Conservation (phyloP, 805 yeast genomes). For the Ogataea degrootiae region DNA sequence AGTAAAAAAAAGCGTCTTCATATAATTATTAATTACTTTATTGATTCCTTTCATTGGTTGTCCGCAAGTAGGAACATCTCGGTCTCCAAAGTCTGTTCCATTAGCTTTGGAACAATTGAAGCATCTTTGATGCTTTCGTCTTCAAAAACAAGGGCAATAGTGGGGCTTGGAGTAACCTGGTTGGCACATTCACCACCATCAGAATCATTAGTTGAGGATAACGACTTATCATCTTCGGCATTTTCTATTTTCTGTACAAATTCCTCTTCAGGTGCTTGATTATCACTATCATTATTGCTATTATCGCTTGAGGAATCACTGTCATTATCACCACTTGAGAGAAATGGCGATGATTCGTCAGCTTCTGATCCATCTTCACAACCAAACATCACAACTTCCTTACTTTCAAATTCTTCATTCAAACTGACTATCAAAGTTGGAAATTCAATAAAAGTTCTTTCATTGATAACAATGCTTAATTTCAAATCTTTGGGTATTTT, state of each 20-base stretch:
- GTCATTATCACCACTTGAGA: conserved; percentile 1
- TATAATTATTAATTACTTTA: no score
- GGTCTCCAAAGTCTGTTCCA: no score
- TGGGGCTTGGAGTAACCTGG: not conserved
- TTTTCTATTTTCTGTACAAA: conserved; percentile 5
- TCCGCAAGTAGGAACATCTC: no score
- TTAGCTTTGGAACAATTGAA: no score
- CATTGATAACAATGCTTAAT: conserved; percentile 47
- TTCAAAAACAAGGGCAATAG: no score
- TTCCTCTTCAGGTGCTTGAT: conserved; percentile 24
- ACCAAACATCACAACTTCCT: conserved; percentile 24
- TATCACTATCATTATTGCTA: conserved; percentile 5
- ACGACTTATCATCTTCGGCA: not conserved
- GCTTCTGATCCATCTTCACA: conserved; percentile 4
- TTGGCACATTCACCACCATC: not conserved
- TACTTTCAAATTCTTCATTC: conserved; percentile 22
- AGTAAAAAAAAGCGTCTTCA: not conserved
- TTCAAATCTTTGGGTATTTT: conserved; percentile 30
- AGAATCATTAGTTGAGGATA: not conserved
- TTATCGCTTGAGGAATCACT: not conserved
- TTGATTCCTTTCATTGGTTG: no score
- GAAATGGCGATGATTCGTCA: not conserved
- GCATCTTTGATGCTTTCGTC: no score
- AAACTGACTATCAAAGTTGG: conserved; percentile 59
- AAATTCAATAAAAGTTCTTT: conserved; percentile 65